phyloP scores from a whole-genome alignment of 306 rosid species.

The Vicia faba region DNA sequence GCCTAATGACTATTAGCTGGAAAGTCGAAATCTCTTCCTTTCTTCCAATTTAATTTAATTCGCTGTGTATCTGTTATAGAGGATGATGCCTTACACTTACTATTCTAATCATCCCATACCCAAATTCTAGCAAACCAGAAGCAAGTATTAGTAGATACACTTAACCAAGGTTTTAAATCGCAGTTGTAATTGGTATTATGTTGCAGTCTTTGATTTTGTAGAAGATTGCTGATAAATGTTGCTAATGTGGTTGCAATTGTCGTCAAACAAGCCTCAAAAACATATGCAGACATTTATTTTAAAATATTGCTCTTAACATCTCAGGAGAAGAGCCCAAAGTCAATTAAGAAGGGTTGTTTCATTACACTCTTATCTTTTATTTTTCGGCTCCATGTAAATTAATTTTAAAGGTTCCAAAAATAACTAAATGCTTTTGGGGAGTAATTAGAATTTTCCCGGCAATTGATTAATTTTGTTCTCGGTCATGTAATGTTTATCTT shows the following conservation, averaged over 20 bases:
- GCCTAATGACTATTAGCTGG: neutral
- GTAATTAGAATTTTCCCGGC: neutral
- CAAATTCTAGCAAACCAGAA: neutral
- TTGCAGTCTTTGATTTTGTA: no score
- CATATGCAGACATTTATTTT: no score
- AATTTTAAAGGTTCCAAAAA: neutral
- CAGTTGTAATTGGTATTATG: no score
- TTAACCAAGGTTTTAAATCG: neutral
- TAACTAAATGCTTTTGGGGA: constrained; percentile 19
- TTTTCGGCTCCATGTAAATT: neutral
- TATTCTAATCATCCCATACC: neutral
- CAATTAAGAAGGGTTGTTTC: constrained; percentile 1
- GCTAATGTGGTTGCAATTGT: no score
- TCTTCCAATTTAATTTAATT: no score
- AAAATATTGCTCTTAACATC: no score
- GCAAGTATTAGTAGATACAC: neutral
- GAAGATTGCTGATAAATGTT: no score
- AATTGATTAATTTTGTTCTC: neutral
- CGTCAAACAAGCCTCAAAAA: no score
- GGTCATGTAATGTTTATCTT: neutral
- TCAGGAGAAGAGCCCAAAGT: neutral
- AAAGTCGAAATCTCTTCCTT: neutral
- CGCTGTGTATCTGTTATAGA: neutral
- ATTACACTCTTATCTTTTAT: constrained; percentile 7
- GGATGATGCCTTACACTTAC: neutral